A percentile compares a stretch with the other conserved stretches of the same genome.
phyloP scores from a whole-genome alignment of 2,329 filamentous ascomycete species.

The Albophoma yamanashiensis region DNA sequence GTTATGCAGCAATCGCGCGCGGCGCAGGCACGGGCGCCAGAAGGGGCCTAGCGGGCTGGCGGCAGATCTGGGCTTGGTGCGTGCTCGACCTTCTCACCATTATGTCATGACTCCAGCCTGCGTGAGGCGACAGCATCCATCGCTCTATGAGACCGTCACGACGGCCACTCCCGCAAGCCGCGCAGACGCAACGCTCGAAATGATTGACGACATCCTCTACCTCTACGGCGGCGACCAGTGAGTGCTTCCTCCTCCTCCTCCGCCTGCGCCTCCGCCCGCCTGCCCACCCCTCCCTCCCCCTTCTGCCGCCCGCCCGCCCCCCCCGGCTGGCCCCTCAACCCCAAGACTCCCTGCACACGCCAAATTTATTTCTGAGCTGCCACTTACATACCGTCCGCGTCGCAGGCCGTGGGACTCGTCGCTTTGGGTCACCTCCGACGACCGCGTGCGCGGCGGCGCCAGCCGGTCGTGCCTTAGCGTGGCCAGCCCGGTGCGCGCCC shows the following conservation, averaged over 20 bases:
- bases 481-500: conserved; percentile 26
- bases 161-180: neutral
- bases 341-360: neutral
- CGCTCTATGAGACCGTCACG: neutral
- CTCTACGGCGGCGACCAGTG: conserved; percentile 31
- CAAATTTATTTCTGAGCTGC: neutral
- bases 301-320: neutral
- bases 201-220: conserved; percentile 14
- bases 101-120: neutral
- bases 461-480: conserved; percentile 44
- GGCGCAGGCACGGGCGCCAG: neutral
- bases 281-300: neutral
- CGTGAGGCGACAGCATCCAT: neutral
- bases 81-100: no score
- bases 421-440: conserved; percentile 62
- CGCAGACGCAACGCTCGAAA: neutral
- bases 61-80: neutral
- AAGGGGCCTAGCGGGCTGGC: neutral
- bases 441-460: conserved; percentile 65
- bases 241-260: conserved; percentile 6
- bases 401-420: conserved; percentile 45
- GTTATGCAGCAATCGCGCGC: neutral
- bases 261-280: neutral
- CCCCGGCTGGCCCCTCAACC: neutral
- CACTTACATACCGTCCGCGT: neutral